Conservation (phyloP, 495 filamentous ascomycete species). For the Daldinia grandis region DNA sequence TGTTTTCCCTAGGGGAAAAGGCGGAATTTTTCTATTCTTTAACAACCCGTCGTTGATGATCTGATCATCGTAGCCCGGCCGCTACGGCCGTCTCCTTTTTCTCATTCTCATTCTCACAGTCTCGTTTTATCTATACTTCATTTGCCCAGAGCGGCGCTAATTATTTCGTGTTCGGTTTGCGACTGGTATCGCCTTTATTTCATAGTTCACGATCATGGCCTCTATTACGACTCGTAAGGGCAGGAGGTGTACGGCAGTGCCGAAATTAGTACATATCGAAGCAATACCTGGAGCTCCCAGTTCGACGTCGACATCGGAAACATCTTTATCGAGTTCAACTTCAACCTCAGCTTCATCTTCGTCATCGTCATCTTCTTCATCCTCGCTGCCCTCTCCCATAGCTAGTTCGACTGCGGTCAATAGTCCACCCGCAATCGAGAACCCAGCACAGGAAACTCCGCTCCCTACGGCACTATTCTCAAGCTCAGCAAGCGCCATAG, state of each 20-base stretch:
- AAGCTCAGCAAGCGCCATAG: conserved; percentile 19
- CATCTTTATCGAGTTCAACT: conserved; percentile 19
- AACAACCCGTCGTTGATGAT: conserved; percentile 48
- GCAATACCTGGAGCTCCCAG: conserved; percentile 26
- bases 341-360: conserved; percentile 26
- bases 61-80: conserved; percentile 52
- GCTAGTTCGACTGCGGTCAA: conserved; percentile 10
- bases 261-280: conserved; percentile 41
- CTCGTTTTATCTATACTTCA: conserved; percentile 41
- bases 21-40: conserved; percentile 23
- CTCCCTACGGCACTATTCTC: conserved; percentile 19
- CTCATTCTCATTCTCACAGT: conserved; percentile 39
- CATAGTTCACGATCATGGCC: conserved; percentile 47
- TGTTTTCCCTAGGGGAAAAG: conserved; percentile 27
- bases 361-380: not conserved
- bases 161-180: conserved; percentile 38
- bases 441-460: not conserved
- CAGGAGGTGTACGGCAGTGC: conserved; percentile 58
- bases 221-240: conserved; percentile 49
- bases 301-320: conserved; percentile 19
- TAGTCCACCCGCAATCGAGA: conserved; percentile 3
- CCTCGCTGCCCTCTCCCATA: not conserved
- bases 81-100: conserved; percentile 51
- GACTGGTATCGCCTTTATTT: conserved; percentile 53
- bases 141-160: conserved; percentile 37